Percentiles rank a stretch among this genome's conserved stretches.
phyloP scores from a whole-genome alignment of 257 asterid species.

The Leonotis leonurus region DNA sequence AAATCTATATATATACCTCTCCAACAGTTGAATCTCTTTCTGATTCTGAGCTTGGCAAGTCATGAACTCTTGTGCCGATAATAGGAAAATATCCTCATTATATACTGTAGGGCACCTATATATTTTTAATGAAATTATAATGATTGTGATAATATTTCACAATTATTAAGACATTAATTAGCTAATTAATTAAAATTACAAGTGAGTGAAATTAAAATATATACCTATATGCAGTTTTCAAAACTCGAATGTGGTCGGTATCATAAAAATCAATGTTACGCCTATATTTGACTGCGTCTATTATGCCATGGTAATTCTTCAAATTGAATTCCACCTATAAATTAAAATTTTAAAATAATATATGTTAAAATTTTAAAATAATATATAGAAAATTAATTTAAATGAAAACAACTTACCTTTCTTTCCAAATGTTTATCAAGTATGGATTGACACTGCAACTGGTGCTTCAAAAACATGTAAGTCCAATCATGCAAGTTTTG shows the following conservation, averaged over 20 bases:
- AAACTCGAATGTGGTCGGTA: neutral
- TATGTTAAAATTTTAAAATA: too few species aligned
- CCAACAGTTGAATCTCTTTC: conserved; percentile 18
- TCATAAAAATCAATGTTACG: conserved; percentile 20
- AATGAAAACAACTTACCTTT: conserved; percentile 6
- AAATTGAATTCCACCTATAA: neutral
- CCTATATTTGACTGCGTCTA: neutral
- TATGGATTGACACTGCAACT: conserved; percentile 10
- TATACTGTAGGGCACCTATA: conserved; percentile 7
- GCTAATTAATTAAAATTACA: too few species aligned
- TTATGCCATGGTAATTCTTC: neutral
- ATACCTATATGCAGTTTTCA: conserved; percentile 25
- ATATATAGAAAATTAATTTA: too few species aligned
- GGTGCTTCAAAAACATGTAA: conserved; percentile 15
- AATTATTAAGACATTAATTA: too few species aligned
- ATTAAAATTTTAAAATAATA: too few species aligned
- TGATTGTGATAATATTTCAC: too few species aligned
- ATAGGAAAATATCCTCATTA: conserved; percentile 7
- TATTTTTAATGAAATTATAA: too few species aligned
- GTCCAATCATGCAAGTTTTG: conserved; percentile 27
- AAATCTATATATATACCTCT: conserved; percentile 7
- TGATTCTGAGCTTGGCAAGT: conserved; percentile 12
- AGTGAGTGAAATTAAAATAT: neutral
- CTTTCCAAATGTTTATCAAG: conserved; percentile 10
- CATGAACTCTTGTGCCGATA: conserved; percentile 16